Percentiles rank a stretch among this genome's conserved stretches.
phyloP scores from a whole-genome alignment of 805 yeast species.

The Sugiyamaella smithiae region DNA sequence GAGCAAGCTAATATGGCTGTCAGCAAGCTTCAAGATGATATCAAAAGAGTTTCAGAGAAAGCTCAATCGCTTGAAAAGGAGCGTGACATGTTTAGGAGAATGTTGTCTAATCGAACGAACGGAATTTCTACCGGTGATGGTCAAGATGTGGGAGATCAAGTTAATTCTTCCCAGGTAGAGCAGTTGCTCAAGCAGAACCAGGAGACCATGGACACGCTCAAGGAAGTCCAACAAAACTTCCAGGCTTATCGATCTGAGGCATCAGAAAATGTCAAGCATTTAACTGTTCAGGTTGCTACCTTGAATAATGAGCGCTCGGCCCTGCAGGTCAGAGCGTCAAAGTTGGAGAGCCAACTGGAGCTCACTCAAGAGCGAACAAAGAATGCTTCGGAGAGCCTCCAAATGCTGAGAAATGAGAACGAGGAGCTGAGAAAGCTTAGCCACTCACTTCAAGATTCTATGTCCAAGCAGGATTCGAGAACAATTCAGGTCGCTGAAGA shows the following conservation, averaged over 20 bases:
- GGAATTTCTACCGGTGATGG: background rate
- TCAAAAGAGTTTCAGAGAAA: constrained; percentile 50
- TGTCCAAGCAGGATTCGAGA: constrained; percentile 48
- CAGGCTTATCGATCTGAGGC: constrained; percentile 44
- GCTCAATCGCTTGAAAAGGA: constrained; percentile 58
- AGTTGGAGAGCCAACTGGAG: constrained; percentile 51
- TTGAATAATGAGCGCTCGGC: constrained; percentile 46
- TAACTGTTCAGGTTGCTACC: constrained; percentile 46
- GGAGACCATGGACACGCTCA: constrained; percentile 29
- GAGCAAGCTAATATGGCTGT: constrained; percentile 36
- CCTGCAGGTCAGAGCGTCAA: constrained; percentile 49
- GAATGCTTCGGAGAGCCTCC: constrained; percentile 40
- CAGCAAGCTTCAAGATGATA: constrained; percentile 27
- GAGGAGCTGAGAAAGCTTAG: constrained; percentile 42
- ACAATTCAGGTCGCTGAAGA: constrained; percentile 53
- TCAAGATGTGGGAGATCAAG: constrained; percentile 61
- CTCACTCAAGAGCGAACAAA: constrained; percentile 53
- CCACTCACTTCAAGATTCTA: constrained; percentile 41
- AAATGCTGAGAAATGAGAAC: constrained; percentile 45
- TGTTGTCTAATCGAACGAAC: constrained; percentile 19
- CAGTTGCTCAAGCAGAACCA: constrained; percentile 21
- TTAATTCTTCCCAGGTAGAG: constrained; percentile 29
- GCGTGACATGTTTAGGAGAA: constrained; percentile 60
- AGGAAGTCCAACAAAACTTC: constrained; percentile 33
- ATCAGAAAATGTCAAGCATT: constrained; percentile 43